Base-by-base conservation (phyloP, 1,139 yeast species). In the Zygosaccharomyces sapae region DNA sequence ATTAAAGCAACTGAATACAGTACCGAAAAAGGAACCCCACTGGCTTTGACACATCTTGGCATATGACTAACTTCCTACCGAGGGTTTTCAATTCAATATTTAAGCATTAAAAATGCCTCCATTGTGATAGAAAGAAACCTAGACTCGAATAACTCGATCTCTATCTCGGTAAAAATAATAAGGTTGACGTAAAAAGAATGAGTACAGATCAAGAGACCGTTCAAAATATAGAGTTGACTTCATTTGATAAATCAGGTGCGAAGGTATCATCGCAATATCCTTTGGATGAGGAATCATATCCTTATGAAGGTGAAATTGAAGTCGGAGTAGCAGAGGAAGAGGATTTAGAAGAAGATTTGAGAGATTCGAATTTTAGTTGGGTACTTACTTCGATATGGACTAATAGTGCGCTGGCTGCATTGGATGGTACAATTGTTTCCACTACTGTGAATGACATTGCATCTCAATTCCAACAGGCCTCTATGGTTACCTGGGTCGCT, bases 391-490 rank as follows among this genome's bases (percentile, higher is more conserved):
- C 72, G 0, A 44, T 68, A 27, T 68, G 71, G 70, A 46, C 62
- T 4, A 69, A 70, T 9, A 55, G 69, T 4, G 66, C 68, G 45
- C 50, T 68, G 5, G 62, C 69, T 5, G 70, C 70, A 0, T 58
- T 69, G 3, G 72, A 68, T 48, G 55, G 67, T n/a, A 68, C 72
- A 1, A 66, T 68, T 25, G 70, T 68, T 4, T 62, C 71, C 8
- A 67, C 70, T 16, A 66, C 70, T 1, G 61, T 70, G 47, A 61
- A 65, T 39, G 61, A 66, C 1, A 66, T 68, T 22, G 70, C 70
- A 2, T 62, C 69, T 7, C 66, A 70, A 41, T 69, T 72, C 61
- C 61, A 69, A 46, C 70, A 71, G n/a, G 68, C 72, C 1, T 61
- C 65, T 33, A 51, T 67, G 43, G 67, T 67, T 46, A 43, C 51